Conservation (phyloP, 306 rosid genomes). For the Datisca glomerata region DNA sequence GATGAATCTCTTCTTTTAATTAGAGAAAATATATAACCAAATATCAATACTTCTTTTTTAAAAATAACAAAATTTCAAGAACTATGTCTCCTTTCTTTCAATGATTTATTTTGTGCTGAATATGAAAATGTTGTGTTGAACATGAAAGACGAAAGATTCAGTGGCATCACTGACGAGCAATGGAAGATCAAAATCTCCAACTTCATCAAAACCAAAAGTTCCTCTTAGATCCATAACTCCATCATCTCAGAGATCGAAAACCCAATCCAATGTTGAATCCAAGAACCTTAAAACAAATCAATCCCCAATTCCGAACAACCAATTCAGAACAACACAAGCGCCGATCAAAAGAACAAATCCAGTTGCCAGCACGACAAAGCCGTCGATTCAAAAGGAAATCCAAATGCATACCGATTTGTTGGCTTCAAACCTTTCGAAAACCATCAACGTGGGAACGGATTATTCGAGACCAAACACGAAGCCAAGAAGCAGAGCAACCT, state of each 20-base stretch:
- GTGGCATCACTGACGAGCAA: constrained; percentile 22
- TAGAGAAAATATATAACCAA: too few relatives aligned
- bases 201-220: constrained; percentile 17
- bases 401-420: constrained; percentile 10
- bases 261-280: background rate
- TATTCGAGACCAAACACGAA: constrained; percentile 13
- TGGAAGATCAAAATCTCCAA: constrained; percentile 19
- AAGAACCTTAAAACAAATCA: constrained; percentile 14
- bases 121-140: background rate
- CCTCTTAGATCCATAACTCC: constrained; percentile 35
- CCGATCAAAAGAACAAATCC: constrained; percentile 7
- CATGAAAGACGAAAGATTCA: constrained; percentile 10
- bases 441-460: constrained; percentile 3
- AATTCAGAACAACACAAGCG: background rate
- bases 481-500: constrained; percentile 28
- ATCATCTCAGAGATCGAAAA: constrained; percentile 22
- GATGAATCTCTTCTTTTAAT: too few relatives aligned
- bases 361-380: constrained; percentile 7
- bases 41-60: too few relatives aligned
- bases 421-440: constrained; percentile 25
- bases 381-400: constrained; percentile 15
- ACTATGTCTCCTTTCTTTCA: too few relatives aligned
- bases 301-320: constrained; percentile 11
- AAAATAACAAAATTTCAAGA: too few relatives aligned
- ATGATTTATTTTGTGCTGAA: too few relatives aligned